Percentiles rank a stretch among this genome's conserved stretches.
Evolutionary conservation across 2,329 filamentous ascomycete species (phyloP).

Genomic region (Colletotrichum sublineola): DNA sequence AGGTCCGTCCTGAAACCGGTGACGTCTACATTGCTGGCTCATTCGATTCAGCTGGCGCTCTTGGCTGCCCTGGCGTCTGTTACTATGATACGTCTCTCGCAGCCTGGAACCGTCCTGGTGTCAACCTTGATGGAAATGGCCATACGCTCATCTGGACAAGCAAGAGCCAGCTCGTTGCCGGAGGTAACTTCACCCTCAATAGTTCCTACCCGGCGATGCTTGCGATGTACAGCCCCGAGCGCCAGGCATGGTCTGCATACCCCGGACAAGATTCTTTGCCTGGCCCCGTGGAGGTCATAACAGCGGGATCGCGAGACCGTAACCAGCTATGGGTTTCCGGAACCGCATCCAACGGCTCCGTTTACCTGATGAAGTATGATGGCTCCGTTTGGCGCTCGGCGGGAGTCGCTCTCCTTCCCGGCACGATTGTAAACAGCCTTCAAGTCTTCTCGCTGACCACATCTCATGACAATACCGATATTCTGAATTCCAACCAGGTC

Average conservation of each 20-base stretch:
- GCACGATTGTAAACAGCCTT: constrained; percentile 80
- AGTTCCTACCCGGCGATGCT: constrained; percentile 74
- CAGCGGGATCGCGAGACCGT: constrained; percentile 78
- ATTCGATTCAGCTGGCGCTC: constrained; percentile 85
- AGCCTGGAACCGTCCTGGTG: constrained; percentile 86
- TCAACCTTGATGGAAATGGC: constrained; percentile 77
- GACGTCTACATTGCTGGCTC: constrained; percentile 89
- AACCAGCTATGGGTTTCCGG: constrained; percentile 88
- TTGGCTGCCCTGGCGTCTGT: constrained; percentile 87
- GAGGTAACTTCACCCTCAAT: constrained; percentile 80
- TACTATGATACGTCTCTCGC: constrained; percentile 77
- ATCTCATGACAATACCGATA: constrained; percentile 72
- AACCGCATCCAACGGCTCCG: constrained; percentile 69
- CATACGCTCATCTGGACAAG: constrained; percentile 82
- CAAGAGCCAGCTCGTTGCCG: constrained; percentile 78
- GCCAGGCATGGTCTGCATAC: constrained; percentile 75
- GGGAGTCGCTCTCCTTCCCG: constrained; percentile 71
- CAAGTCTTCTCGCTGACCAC: constrained; percentile 82
- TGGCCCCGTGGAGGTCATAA: constrained; percentile 83
- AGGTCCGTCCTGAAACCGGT: constrained; percentile 75
- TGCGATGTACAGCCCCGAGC: constrained; percentile 78
- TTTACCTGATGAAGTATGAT: constrained; percentile 87
- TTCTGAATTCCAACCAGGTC: constrained; percentile 76
- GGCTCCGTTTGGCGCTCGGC: constrained; percentile 77
- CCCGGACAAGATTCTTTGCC: constrained; percentile 76